Conservation (phyloP, 1,284 basidiomycete species). For the Cryptococcus sp. region DNA sequence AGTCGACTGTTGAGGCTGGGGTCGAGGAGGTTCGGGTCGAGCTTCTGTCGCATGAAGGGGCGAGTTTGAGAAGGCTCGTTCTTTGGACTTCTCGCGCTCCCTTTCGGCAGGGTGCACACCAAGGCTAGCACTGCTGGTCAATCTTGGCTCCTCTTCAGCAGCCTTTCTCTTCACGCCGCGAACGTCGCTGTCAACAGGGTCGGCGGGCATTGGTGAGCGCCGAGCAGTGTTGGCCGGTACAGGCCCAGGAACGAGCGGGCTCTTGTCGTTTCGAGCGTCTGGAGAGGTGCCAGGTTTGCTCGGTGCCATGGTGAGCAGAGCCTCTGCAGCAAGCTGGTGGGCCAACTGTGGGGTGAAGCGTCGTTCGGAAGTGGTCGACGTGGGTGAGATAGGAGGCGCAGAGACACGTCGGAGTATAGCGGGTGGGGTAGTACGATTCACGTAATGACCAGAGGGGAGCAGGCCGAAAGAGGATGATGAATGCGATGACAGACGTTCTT, state of each 20-base stretch:
- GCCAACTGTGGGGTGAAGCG: constrained; percentile 36
- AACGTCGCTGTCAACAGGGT: constrained; percentile 30
- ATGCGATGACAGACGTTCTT: constrained; percentile 8
- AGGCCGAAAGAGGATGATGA: not conserved
- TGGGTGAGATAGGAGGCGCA: constrained; percentile 7
- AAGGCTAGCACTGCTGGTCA: constrained; percentile 32
- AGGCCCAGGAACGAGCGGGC: constrained; percentile 14
- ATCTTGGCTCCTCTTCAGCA: constrained; percentile 35
- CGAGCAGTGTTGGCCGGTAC: constrained; percentile 8
- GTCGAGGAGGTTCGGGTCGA: not conserved
- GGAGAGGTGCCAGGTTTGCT: constrained; percentile 26
- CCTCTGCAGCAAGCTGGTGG: constrained; percentile 53
- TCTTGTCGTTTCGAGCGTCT: constrained; percentile 28
- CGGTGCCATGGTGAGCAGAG: constrained; percentile 51
- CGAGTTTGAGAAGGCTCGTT: constrained; percentile 34
- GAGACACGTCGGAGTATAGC: constrained; percentile 7
- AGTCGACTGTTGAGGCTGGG: constrained; percentile 5
- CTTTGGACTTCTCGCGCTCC: constrained; percentile 35
- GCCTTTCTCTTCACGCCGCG: constrained; percentile 48
- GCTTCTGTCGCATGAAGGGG: constrained; percentile 26
- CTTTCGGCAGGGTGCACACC: constrained; percentile 26
- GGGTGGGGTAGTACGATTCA: not conserved
- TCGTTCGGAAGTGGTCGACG: not conserved
- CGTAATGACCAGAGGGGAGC: constrained; percentile 7
- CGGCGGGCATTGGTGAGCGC: constrained; percentile 28